Evolutionary conservation across 805 yeast genomes (phyloP), one percentile per base, ranked within the genome.

Genomic region (Blastobotrys americana): DNA sequence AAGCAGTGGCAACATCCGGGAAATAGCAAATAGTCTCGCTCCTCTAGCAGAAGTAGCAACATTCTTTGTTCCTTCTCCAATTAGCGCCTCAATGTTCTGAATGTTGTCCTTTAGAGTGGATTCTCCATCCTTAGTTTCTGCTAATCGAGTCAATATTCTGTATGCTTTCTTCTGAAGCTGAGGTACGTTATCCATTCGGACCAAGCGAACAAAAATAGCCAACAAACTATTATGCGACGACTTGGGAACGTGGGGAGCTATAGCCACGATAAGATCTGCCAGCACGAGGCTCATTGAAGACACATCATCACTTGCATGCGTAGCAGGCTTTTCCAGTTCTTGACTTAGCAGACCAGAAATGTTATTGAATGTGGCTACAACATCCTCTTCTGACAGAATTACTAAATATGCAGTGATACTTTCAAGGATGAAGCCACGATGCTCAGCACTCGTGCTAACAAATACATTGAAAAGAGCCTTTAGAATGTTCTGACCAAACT

Each of bases 391-490:
- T 1, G 80, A 70, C 6, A 88, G 76, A 33, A 90, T 79, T 49
- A 79, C 77, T 48, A 93, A 69, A 62, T 82, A 89, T 0, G 80
- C 74, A 55, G 87, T 89, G 55, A 90, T 85, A 6, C 96, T 80
- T 50, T 90, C 97, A 47, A 88, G 72, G 41, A 93, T 78, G 61
- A 73, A 87, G 9, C 86, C 84, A 63, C 97, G 78, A 13, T 87
- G 75, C 43, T 85, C 93, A 33, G 93, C 82, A 37, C 77, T 67
- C 8, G 97, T 88, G 54, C 88, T 89, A n/a, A 90, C 78, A 65
- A 84, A 93, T 15, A 93, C 94, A 57, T 93, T 93, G 71, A 90
- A 86, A 41, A 93, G 69, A 17, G 88, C 96, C 9, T 95, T 83
- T 42, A 93, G 70, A 41, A 93, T 60, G 52, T 93, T 89, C 3